Percentiles rank a stretch among this genome's conserved stretches.
Evolutionary conservation across 2,329 filamentous ascomycete species (phyloP).

Genomic region (Fusarium austroafricanum): DNA sequence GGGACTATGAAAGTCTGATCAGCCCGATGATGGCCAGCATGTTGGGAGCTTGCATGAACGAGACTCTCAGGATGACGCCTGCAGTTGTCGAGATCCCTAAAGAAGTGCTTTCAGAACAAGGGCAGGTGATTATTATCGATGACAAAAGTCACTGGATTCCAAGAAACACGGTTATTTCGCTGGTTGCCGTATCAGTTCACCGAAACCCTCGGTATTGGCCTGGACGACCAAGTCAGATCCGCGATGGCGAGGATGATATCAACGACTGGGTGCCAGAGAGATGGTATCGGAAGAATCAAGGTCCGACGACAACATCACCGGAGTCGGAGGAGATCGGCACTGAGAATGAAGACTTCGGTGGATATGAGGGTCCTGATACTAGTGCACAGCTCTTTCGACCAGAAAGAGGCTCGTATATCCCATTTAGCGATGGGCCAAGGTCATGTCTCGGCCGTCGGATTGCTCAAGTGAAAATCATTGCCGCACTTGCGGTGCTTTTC

Average conservation of each 20-base stretch:
- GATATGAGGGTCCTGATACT: constrained; percentile 70
- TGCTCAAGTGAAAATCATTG: constrained; percentile 69
- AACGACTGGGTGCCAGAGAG: constrained; percentile 78
- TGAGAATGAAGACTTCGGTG: constrained; percentile 66
- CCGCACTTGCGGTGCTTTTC: constrained; percentile 66
- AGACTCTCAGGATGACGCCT: constrained; percentile 78
- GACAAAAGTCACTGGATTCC: constrained; percentile 71
- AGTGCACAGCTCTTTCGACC: constrained; percentile 71
- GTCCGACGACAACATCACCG: constrained; percentile 36
- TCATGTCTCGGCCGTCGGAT: constrained; percentile 69
- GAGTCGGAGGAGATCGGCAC: constrained; percentile 10
- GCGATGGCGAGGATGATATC: constrained; percentile 64
- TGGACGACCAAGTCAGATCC: constrained; percentile 58
- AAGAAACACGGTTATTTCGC: constrained; percentile 63
- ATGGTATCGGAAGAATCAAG: constrained; percentile 66
- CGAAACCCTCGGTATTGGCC: constrained; percentile 82
- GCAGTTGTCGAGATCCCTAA: constrained; percentile 81
- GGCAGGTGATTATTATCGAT: constrained; percentile 69
- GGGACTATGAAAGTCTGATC: constrained; percentile 78
- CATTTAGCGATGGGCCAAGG: constrained; percentile 69
- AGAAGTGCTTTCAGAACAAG: constrained; percentile 59
- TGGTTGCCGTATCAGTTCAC: constrained; percentile 69
- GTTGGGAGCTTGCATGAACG: constrained; percentile 80
- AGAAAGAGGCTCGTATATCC: constrained; percentile 65
- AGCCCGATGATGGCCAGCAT: constrained; percentile 75